Conservation (phyloP, 352 stramenopile genomes). For the Globisporangium polare region DNA sequence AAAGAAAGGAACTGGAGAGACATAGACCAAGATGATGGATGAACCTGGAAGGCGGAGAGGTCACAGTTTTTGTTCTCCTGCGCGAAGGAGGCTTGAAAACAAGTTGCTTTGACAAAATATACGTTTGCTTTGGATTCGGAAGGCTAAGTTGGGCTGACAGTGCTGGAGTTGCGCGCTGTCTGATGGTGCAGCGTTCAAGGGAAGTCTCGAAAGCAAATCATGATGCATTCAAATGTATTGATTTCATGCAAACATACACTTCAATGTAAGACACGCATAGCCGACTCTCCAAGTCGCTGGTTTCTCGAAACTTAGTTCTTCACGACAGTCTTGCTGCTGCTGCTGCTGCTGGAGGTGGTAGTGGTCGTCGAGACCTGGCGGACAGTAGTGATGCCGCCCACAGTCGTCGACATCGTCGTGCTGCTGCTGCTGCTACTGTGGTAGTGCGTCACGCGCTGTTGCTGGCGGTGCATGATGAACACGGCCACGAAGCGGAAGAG, state of each 20-base stretch:
- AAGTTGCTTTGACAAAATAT: background rate
- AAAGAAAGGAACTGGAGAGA: background rate
- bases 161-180: no score
- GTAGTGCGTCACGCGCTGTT: constrained; percentile 7
- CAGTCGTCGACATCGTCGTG: constrained; percentile 2
- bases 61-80: background rate
- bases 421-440: constrained; percentile 3
- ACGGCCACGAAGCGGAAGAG: constrained; percentile 12
- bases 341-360: constrained; percentile 6
- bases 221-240: constrained; percentile 3
- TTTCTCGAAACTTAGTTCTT: constrained; percentile 6
- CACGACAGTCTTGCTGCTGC: constrained; percentile 3
- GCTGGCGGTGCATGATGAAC: constrained; percentile 11
- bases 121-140: no score
- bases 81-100: background rate
- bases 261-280: background rate
- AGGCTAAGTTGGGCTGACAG: no score
- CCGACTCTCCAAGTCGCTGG: background rate
- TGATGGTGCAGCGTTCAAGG: background rate
- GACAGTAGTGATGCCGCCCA: constrained; percentile 6
- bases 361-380: constrained; percentile 7
- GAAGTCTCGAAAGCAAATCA: background rate
- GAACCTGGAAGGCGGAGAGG: background rate
- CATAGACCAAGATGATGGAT: constrained; percentile 5
- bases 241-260: background rate